Base-by-base conservation (phyloP, 129 eudicot species). In the Centaurea solstitialis region DNA sequence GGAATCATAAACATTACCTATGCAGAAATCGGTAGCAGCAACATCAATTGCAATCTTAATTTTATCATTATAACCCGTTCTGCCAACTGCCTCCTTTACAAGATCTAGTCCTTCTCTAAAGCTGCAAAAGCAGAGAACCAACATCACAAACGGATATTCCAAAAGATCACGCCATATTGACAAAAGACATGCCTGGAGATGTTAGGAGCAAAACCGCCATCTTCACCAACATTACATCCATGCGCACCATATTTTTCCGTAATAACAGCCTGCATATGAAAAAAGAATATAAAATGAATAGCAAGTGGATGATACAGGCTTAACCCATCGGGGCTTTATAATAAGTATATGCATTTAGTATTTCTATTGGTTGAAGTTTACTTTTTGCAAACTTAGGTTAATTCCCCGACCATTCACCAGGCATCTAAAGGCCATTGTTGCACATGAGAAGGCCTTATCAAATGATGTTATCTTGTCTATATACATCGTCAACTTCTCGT, bases 11-110 rank as follows among this genome's bases (percentile, higher is more conserved):
- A 79, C 13, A 83, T 79, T 82, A 94, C 99, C 99, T 80, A 90
- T 88, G 91, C 99, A 95, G 84, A 95, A 95, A 66, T 92, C 97
- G 74, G 99, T 95, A 43, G 99, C 99, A n/a, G 97, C 97, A 77
- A 91, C 94, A 82, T 90, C 97, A 73, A 95, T 79, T 50, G 97
- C 93, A 76, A 95, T 92, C 93, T 92, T 95, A 79, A 95, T 72
- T 76, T 88, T 92, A 77, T 93, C 94, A 45, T 24, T 82, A 77
- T 89, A 88, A 50, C 93, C 97, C 75, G 99, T 89, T 95, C 98
- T 89, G 72, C 85, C 82, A 79, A 95, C 89, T 28, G 99, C 99
- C 79, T 95, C 97, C 86, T 81, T 91, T 26, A 95, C 98, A 86
- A 95, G 91, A 88, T 95, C 98, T 77, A 95, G 81, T 73, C 92